Base-by-base conservation (phyloP, 2,329 filamentous ascomycete genomes). In the Alternaria atra region DNA sequence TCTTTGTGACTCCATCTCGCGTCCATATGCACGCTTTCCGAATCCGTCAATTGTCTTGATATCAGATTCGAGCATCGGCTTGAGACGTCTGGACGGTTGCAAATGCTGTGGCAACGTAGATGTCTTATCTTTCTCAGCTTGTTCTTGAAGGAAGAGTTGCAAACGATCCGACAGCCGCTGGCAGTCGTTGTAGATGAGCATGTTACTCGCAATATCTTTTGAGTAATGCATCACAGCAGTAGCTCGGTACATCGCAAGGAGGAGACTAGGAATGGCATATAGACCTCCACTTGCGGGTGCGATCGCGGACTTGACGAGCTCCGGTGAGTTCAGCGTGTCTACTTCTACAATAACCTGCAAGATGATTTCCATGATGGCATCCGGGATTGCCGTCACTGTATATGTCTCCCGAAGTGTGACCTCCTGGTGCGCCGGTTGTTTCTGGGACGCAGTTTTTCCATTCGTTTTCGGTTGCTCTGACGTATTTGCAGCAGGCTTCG, bases 331-430 rank as follows among this genome's bases (percentile, higher is more conserved):
- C 47, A 94, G 80, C 1, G 82, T 83, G 9, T 86, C 71, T 40
- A 83, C 79, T 58, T 84, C 78, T 44, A 74, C 63, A 61, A 85
- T 73, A 7, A 82, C 76, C 48, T 81, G 63, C 86, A 83, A 81
- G 53, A 94, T 87, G 29, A 92, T 84, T 17, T 87, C 84, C 20
- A 94, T 83, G 12, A 98, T 88, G 4, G 89, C 87, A 62, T 93
- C 90, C 0, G 95, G 94, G 76, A 97, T 90, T 2, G 91, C 91
- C 0, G 94, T 97, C 52, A 97, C 91, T 60, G 89, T 91, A 77
- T 97, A 99, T 1, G 86, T 91, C 79, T 99, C 95, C 63, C 86
- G 91, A 44, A 98, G 80, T 0, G 91, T 91, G 60, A 98, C 81
- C 73, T 95, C 91, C 56, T 88, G 84, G 8, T 82, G 74, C 47